These are phyloP conservation scores for Carex kokanica DNA, from an alignment of 176 grass and related monocot genomes.

Conservation along the genomic window DNA sequence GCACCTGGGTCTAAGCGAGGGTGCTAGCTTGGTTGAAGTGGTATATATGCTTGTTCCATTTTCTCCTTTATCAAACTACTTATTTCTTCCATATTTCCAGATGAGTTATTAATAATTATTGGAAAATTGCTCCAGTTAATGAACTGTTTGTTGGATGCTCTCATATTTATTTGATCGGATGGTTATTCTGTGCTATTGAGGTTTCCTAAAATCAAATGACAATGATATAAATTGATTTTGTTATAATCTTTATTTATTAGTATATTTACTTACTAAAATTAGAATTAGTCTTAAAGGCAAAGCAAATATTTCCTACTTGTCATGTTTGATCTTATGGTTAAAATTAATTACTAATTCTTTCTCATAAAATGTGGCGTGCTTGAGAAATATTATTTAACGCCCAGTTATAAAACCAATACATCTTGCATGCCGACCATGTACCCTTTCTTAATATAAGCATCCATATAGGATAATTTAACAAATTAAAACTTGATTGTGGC, in stretches of 20 bases:
- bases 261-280: neutral
- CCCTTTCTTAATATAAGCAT: neutral
- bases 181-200: neutral
- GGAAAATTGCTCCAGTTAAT: neutral
- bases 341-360: neutral
- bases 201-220: too few species aligned
- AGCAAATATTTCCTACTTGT: neutral
- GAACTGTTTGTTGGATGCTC: neutral
- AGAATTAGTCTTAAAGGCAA: neutral
- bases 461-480: neutral
- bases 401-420: neutral
- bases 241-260: neutral
- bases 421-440: neutral
- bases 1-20: constrained; percentile 73
- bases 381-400: neutral
- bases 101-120: neutral
- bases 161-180: neutral
- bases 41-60: constrained; percentile 40
- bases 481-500: neutral
- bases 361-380: neutral
- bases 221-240: neutral
- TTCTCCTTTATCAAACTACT: constrained; percentile 20
- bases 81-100: constrained; percentile 22
- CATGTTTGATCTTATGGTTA: neutral
- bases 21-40: constrained; percentile 89